Percentiles rank a stretch among this genome's conserved stretches.
Evolutionary conservation across 176 grass and related monocot species (phyloP).

Genomic region (Oryza nivara): DNA sequence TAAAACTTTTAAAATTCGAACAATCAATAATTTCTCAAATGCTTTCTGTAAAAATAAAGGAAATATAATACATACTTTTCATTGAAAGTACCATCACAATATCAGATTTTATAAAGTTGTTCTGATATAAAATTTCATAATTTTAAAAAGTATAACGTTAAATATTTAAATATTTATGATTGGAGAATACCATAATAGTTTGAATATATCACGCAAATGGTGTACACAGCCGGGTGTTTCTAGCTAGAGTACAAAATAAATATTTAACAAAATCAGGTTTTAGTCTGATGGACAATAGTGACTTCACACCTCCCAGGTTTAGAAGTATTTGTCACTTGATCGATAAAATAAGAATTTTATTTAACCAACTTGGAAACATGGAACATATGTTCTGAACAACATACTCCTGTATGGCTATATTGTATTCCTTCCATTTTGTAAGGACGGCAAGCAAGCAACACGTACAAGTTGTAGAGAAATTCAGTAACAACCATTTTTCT

Average conservation of each 20-base stretch:
- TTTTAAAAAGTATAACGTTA: background rate
- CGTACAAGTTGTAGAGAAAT: background rate
- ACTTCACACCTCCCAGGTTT: constrained; percentile 11
- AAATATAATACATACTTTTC: no score
- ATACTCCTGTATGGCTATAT: background rate
- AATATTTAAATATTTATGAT: no score
- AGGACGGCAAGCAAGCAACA: background rate
- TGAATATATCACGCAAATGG: background rate
- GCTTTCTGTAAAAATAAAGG: no score
- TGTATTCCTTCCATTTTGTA: background rate
- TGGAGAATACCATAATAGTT: no score
- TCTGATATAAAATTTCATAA: background rate
- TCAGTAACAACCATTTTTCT: background rate
- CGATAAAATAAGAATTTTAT: background rate
- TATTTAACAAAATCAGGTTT: background rate
- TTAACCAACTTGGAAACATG: constrained; percentile 26
- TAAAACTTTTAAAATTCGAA: background rate
- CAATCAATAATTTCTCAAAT: background rate
- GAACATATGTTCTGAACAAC: background rate
- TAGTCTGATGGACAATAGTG: background rate
- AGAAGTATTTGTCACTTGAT: background rate
- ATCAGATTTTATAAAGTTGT: background rate
- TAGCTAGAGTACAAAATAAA: background rate
- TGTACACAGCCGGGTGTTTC: background rate
- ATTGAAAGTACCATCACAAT: no score